Percentiles rank a stretch among this genome's conserved stretches.
phyloP scores from a whole-genome alignment of 106 monocot genomes.

The Apostasia shenzhenica region DNA sequence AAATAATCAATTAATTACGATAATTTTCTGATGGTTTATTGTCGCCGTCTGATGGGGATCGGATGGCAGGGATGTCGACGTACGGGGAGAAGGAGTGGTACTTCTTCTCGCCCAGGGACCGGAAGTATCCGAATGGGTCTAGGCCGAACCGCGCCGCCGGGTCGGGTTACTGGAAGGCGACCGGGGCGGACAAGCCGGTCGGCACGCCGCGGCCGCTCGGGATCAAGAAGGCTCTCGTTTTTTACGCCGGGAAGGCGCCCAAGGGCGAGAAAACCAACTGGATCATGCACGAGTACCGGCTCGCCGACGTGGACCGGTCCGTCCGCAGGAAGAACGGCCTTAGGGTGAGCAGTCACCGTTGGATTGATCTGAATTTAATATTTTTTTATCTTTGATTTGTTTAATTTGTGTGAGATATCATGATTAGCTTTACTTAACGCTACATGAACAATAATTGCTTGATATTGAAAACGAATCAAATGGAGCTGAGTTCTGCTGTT shows the following conservation, averaged over 20 bases:
- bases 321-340: slow-evolving; percentile 45
- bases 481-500: background rate
- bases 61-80: slow-evolving; percentile 35
- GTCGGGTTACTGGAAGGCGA: slow-evolving; percentile 91
- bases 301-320: slow-evolving; percentile 68
- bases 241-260: slow-evolving; percentile 81
- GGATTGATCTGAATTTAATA: background rate
- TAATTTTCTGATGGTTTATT: background rate
- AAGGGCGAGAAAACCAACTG: slow-evolving; percentile 82
- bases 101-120: slow-evolving; percentile 80
- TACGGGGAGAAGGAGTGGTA: slow-evolving; percentile 90
- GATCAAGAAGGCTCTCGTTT: slow-evolving; percentile 84
- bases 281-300: slow-evolving; percentile 94
- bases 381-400: background rate
- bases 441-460: background rate
- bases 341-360: slow-evolving; percentile 29
- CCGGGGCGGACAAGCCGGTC: slow-evolving; percentile 79
- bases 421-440: background rate
- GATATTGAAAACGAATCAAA: background rate
- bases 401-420: background rate
- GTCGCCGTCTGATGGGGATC: background rate
- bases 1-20: background rate
- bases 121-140: slow-evolving; percentile 94
- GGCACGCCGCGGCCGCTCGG: slow-evolving; percentile 54
- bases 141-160: slow-evolving; percentile 84